Base-by-base conservation (phyloP, 768 basidiomycete genomes). In the Harrya chromipes region DNA sequence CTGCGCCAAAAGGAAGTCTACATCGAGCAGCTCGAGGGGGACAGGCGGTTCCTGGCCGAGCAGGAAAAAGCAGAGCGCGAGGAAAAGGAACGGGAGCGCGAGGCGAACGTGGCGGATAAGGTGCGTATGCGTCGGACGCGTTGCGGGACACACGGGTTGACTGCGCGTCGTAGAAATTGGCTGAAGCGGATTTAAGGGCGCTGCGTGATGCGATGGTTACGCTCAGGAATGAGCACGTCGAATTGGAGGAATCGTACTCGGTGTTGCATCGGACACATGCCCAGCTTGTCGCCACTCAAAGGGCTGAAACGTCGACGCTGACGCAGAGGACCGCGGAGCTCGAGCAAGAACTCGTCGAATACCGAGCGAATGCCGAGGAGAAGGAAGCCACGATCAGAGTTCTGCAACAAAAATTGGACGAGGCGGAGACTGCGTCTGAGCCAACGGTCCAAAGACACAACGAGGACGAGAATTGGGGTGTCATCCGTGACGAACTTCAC, bases 401-500 rank as follows among this genome's bases (percentile, higher is more conserved):
- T 2, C 65, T 87, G 14, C 79, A 80, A 51, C 66, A 68, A 0
- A 72, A 75, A 38, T 61, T 80, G 17, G 79, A 82, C 43, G 77
- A 76, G 9, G 71, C 75, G 5, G 68, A 62, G 23, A 53, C 61
- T 6, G 61, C 64, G 4, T 69, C 72, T 14, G 71, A 72, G 27
- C 62, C 70, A 8, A 45, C 54, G 13, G 47, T 54, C 29, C 52
- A 42, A 23, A 59, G 52, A 41, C 58, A 57, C 12, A 69, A 60
- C 10, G 75, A 82, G 21, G 79, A 79, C 34, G 79, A 81, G 50
- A 78, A 75, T 47, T 85, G 84, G 82, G 64, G 60, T 1, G 69
- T 90, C 13, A 76, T 91, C 1, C 71, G 82, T 7, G 83, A 84
- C 11, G 87, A 90, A 50, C 70, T 91, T 3, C 77, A 81, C 39